Evolutionary conservation across 257 asterid species (phyloP), one percentile per base, ranked within the genome.

Genomic region (Nicotiana benthamiana): DNA sequence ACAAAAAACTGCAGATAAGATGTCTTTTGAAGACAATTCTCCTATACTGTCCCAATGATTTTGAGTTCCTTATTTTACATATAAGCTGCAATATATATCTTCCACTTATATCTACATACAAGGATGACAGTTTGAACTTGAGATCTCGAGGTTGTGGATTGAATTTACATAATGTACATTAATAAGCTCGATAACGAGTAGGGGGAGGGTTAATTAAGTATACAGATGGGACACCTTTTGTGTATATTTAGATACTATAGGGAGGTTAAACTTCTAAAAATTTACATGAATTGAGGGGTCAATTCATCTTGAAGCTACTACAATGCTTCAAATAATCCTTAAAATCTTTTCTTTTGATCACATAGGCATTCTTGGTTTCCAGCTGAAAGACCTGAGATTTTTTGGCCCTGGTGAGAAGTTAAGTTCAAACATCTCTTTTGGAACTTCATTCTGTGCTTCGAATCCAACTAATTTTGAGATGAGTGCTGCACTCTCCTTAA

Each of bases 361-460:
- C 2, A 46, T 72, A 72, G 88, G 88, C 86, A 84, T 65, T 79
- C 90, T 87, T 82, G 84, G 80, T 83, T 81, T 90, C 97, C 97
- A 92, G 87, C 89, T 84, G 85, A 79, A 89, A 36, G 92, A 74
- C 81, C 83, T 87, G 66, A 82, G 24, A 48, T 72, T 90, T 43
- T 82, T 60, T 5, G 86, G 88, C 53, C 85, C 89, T 15, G 90
- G 90, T 9, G 89, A 81, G 86, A 93, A 88, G 90, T 87, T 95
- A 56, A 95, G 97, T 65, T 98, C 98, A 62, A 93, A 92, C 90
- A 91, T 91, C 83, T 90, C 96, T 60, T 90, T 91, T 12, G 93
- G 92, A n/a, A 90, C 91, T 53, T 81, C 84, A 24, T 87, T 89
- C 32, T 88, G 86, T 36, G 87, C 92, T 68, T 78, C 87, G 36